Conservation (phyloP, 371 early-diverging fungal species). For the Circinella umbellata region DNA sequence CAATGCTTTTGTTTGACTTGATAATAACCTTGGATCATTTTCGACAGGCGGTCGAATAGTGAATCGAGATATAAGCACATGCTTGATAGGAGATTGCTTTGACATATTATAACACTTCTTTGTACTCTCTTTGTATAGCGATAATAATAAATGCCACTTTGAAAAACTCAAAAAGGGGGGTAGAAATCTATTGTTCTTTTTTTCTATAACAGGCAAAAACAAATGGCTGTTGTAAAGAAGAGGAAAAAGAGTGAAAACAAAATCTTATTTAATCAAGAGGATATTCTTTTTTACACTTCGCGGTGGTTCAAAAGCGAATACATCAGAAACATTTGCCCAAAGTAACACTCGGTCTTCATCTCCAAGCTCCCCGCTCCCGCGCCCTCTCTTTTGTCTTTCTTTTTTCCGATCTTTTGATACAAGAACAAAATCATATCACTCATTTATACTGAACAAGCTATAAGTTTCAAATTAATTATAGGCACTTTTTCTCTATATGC, state of each 20-base stretch:
- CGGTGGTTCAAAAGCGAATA: neutral
- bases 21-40: slow-evolving; percentile 30
- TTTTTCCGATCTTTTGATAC: too few species aligned
- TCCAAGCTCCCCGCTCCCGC: neutral
- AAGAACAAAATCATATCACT: too few species aligned
- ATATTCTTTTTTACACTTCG: neutral
- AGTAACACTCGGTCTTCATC: neutral
- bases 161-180: neutral
- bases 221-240: too few species aligned
- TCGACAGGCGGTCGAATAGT: slow-evolving; percentile 29
- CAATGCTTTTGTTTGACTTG: slow-evolving; percentile 18
- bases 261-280: neutral
- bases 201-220: too few species aligned
- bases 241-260: neutral
- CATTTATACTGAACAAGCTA: too few species aligned
- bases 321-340: neutral
- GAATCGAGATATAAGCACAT: slow-evolving; percentile 14
- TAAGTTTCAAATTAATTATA: too few species aligned
- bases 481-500: too few species aligned
- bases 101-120: neutral
- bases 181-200: too few species aligned
- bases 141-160: neutral
- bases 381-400: too few species aligned
- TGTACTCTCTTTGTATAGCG: too few species aligned
- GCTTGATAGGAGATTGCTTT: neutral